Conservation (phyloP, 768 basidiomycete genomes). For the Mycena latifolia region DNA sequence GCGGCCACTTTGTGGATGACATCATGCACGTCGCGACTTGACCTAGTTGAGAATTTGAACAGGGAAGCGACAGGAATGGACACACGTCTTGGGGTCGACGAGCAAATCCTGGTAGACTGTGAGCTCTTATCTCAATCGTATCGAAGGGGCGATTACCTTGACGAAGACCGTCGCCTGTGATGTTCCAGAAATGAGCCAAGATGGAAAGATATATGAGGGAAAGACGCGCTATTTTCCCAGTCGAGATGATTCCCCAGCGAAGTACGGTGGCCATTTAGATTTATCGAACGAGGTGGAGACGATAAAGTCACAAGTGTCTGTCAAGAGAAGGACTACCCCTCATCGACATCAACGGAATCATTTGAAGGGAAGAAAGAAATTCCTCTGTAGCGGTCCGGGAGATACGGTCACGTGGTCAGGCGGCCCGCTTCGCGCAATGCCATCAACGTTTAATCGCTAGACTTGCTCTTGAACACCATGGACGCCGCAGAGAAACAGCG, state of each 20-base stretch:
- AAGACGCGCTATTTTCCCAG: constrained; percentile 68
- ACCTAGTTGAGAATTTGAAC: not conserved
- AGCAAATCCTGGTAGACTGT: constrained; percentile 70
- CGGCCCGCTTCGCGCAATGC: too few relatives aligned
- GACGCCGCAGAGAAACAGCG: constrained; percentile 8
- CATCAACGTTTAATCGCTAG: too few relatives aligned
- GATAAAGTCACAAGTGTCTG: too few relatives aligned
- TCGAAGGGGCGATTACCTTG: constrained; percentile 57
- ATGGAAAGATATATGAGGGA: not conserved
- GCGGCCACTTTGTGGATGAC: constrained; percentile 77
- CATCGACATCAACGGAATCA: too few relatives aligned
- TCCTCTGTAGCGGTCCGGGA: too few relatives aligned
- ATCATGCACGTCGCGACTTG: constrained; percentile 75
- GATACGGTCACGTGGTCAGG: too few relatives aligned
- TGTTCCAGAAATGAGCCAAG: not conserved
- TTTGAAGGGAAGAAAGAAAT: too few relatives aligned
- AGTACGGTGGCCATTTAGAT: constrained; percentile 51
- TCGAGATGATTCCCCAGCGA: constrained; percentile 92
- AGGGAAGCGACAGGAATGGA: not conserved
- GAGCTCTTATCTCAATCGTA: not conserved
- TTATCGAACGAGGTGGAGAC: too few relatives aligned
- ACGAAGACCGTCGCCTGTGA: constrained; percentile 64
- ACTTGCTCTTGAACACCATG: constrained; percentile 11
- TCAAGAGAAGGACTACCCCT: too few relatives aligned
- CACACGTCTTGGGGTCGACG: constrained; percentile 78